These are phyloP conservation scores for Pseudodiploospora longispora DNA, from an alignment of 2,329 filamentous ascomycete species.

Conservation along the genomic window DNA sequence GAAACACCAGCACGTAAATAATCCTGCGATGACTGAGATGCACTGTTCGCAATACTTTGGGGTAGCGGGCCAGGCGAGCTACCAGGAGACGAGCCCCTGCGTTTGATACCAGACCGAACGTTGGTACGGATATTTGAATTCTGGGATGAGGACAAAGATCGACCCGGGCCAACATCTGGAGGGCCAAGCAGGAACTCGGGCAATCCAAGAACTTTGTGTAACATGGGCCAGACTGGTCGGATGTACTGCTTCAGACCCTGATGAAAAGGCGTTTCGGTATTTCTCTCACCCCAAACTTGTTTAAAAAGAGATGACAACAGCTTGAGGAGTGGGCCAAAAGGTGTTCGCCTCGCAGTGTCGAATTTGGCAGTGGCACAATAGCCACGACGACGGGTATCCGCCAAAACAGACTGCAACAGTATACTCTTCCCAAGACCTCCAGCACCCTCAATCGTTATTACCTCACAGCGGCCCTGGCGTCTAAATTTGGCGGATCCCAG, in stretches of 20 bases:
- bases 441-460: conserved; percentile 52
- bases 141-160: conserved; percentile 30
- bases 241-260: conserved; percentile 54
- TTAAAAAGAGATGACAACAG: conserved; percentile 59
- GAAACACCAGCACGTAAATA: conserved; percentile 50
- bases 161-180: conserved; percentile 28
- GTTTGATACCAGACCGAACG: conserved; percentile 25
- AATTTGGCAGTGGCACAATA: conserved; percentile 62
- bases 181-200: conserved; percentile 62
- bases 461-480: conserved; percentile 54
- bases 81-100: conserved; percentile 43
- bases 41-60: conserved; percentile 26
- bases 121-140: conserved; percentile 22
- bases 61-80: conserved; percentile 30
- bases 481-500: conserved; percentile 51
- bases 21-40: conserved; percentile 48
- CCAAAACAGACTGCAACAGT: conserved; percentile 54
- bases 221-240: conserved; percentile 54
- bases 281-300: conserved; percentile 58
- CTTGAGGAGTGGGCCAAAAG: conserved; percentile 56
- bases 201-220: conserved; percentile 53
- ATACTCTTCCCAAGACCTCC: conserved; percentile 59
- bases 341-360: conserved; percentile 50
- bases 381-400: conserved; percentile 51
- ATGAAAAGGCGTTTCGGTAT: conserved; percentile 57